Conservation (phyloP, 2,329 filamentous ascomycete species). For the Colletotrichum echinochloae region DNA sequence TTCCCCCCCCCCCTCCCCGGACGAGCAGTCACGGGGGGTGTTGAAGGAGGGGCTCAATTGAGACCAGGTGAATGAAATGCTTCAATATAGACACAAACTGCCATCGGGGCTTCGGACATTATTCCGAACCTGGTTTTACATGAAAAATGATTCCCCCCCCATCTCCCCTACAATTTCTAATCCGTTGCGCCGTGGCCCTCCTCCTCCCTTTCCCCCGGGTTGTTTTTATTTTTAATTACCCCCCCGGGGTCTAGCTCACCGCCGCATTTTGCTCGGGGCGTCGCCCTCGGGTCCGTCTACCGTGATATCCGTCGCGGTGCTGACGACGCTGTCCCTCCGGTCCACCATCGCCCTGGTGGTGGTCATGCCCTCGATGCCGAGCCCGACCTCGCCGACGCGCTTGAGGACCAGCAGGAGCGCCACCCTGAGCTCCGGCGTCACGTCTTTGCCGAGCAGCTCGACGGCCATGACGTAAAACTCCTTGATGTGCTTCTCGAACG, state of each 20-base stretch:
- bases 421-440: conserved; percentile 81
- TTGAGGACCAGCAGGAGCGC: conserved; percentile 83
- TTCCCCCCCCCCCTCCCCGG: neutral
- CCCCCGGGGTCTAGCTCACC: neutral
- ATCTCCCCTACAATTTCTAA: conserved; percentile 26
- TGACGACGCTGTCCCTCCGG: conserved; percentile 57
- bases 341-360: conserved; percentile 47
- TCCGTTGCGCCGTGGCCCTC: conserved; percentile 31
- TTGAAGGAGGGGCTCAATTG: neutral
- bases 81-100: conserved; percentile 38
- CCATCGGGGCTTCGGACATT: conserved; percentile 13
- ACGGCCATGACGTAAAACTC: conserved; percentile 90
- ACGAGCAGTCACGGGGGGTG: neutral
- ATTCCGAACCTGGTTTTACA: conserved; percentile 37
- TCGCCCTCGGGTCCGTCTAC: conserved; percentile 46
- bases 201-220: neutral
- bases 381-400: conserved; percentile 82
- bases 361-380: conserved; percentile 67
- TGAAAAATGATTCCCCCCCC: conserved; percentile 10
- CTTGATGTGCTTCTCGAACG: conserved; percentile 82
- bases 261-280: conserved; percentile 47
- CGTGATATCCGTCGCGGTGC: conserved; percentile 48
- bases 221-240: neutral
- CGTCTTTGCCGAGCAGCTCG: conserved; percentile 84
- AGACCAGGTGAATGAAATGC: conserved; percentile 4